Percentiles rank a stretch among this genome's conserved stretches.
These are phyloP conservation scores for Calonectria henricotiae DNA, from an alignment of 2,329 filamentous ascomycete species.

Conservation along the genomic window DNA sequence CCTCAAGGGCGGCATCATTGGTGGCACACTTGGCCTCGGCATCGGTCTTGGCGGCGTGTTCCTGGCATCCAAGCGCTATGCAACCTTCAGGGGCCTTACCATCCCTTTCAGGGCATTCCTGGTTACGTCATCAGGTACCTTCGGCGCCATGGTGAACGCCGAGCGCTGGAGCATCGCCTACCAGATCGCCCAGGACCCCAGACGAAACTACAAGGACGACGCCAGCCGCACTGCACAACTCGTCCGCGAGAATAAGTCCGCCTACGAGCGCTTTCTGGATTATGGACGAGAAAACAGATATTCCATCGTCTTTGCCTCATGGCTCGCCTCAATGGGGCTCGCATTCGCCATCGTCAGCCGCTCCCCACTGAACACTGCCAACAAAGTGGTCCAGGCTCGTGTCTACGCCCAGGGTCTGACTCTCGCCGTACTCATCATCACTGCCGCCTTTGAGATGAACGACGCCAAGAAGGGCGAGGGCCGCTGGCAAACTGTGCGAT, in stretches of 20 bases:
- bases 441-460: slow-evolving; percentile 83
- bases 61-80: slow-evolving; percentile 79
- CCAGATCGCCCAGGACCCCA: slow-evolving; percentile 80
- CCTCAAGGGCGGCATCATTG: slow-evolving; percentile 83
- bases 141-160: slow-evolving; percentile 89
- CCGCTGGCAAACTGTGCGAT: slow-evolving; percentile 88
- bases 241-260: slow-evolving; percentile 71
- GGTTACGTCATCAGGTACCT: slow-evolving; percentile 85
- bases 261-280: slow-evolving; percentile 74
- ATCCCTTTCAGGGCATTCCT: slow-evolving; percentile 95
- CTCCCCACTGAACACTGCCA: slow-evolving; percentile 80
- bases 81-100: slow-evolving; percentile 85
- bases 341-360: slow-evolving; percentile 84
- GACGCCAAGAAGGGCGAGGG: slow-evolving; percentile 85
- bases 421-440: slow-evolving; percentile 85
- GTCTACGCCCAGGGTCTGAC: slow-evolving; percentile 95
- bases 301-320: slow-evolving; percentile 85
- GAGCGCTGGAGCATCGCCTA: slow-evolving; percentile 79
- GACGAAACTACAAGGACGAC: slow-evolving; percentile 77
- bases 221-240: slow-evolving; percentile 71
- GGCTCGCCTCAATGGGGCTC: slow-evolving; percentile 85
- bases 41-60: slow-evolving; percentile 79
- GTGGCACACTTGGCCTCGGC: slow-evolving; percentile 78
- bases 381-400: slow-evolving; percentile 97
- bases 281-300: slow-evolving; percentile 90